These are phyloP conservation scores for Nakazawaea peltata DNA, from an alignment of 805 yeast species.

Conservation along the genomic window DNA sequence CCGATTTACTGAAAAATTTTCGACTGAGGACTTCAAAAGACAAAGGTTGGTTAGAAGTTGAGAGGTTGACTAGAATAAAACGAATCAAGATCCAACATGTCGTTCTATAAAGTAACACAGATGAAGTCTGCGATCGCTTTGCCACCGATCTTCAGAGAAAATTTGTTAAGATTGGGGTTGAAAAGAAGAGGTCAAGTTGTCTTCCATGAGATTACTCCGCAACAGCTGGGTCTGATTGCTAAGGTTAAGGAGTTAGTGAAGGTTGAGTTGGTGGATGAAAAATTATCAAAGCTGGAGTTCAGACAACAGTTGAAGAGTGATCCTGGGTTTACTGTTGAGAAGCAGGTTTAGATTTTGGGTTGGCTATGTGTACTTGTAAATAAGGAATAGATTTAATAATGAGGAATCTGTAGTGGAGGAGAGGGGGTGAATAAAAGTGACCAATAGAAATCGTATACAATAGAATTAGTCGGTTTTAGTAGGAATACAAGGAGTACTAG, in stretches of 20 bases:
- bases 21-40: too few relatives aligned
- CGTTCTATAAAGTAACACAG: constrained; percentile 62
- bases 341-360: constrained; percentile 12
- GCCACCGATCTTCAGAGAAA: constrained; percentile 57
- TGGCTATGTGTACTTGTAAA: too few relatives aligned
- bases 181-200: constrained; percentile 64
- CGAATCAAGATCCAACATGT: background rate
- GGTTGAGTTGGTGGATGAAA: constrained; percentile 62
- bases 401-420: background rate
- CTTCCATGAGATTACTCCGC: constrained; percentile 66
- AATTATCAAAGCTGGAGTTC: constrained; percentile 42
- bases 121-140: constrained; percentile 79
- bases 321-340: constrained; percentile 55
- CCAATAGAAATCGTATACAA: too few relatives aligned
- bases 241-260: constrained; percentile 79
- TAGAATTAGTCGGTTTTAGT: too few relatives aligned
- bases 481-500: too few relatives aligned
- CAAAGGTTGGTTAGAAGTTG: too few relatives aligned
- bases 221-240: constrained; percentile 78
- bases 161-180: constrained; percentile 69
- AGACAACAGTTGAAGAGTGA: constrained; percentile 48
- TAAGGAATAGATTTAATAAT: background rate
- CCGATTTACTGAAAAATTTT: too few relatives aligned
- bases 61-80: too few relatives aligned
- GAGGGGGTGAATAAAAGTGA: background rate